A percentile compares a stretch with the other conserved stretches of the same genome.
Evolutionary conservation across 257 asterid genomes (phyloP).

Genomic region (Thymus mandschuricus): DNA sequence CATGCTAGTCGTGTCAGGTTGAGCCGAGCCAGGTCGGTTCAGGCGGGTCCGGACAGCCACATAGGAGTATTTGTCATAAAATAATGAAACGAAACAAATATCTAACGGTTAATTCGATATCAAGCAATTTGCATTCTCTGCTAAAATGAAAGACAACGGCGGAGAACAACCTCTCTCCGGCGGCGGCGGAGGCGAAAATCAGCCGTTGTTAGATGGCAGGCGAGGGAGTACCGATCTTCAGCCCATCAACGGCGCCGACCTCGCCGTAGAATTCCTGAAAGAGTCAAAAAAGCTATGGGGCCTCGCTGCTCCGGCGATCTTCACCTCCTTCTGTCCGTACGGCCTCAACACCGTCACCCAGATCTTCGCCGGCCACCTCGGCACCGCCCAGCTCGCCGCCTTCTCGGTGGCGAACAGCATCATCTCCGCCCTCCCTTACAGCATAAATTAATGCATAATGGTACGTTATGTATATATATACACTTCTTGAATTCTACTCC

Average conservation of each 20-base stretch:
- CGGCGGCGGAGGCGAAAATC: no score
- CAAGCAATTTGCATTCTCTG: no score
- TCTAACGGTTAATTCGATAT: no score
- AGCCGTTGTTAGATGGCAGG: background rate
- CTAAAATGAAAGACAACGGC: no score
- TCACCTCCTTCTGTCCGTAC: slow-evolving; percentile 56
- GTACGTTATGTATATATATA: slow-evolving; percentile 17
- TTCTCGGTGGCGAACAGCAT: slow-evolving; percentile 54
- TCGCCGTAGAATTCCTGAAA: slow-evolving; percentile 32
- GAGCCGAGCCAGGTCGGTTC: no score
- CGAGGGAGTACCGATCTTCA: background rate
- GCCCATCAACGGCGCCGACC: slow-evolving; percentile 34
- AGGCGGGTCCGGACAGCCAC: no score
- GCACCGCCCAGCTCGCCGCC: slow-evolving; percentile 53
- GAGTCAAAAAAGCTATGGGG: slow-evolving; percentile 58
- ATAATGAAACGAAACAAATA: no score
- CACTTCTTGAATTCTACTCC: no score
- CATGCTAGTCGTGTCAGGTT: no score
- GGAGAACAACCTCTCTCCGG: no score
- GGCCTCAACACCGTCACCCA: slow-evolving; percentile 46
- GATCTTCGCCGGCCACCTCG: background rate
- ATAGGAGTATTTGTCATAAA: no score
- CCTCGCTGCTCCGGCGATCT: slow-evolving; percentile 66
- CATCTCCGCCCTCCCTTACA: slow-evolving; percentile 57
- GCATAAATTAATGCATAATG: no score